These are phyloP conservation scores for Neurospora sp. DNA, from an alignment of 495 filamentous ascomycete genomes.

Conservation along the genomic window DNA sequence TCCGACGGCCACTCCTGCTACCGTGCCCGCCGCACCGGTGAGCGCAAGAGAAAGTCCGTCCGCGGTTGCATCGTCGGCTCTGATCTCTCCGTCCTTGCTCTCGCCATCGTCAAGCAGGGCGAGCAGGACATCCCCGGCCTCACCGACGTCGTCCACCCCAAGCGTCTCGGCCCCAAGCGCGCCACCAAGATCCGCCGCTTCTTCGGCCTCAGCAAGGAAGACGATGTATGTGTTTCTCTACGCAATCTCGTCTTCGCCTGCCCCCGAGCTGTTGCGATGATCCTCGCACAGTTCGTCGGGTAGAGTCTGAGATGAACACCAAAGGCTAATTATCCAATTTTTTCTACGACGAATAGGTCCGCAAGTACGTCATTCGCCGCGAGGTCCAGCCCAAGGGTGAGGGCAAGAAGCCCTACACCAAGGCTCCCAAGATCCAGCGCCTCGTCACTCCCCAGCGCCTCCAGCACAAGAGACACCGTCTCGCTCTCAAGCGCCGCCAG, in stretches of 20 bases:
- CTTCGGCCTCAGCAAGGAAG: conserved; percentile 98
- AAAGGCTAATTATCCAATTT: conserved; percentile 31
- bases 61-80: conserved; percentile 95
- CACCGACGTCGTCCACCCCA: conserved; percentile 93
- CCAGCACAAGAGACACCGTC: conserved; percentile 96
- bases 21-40: conserved; percentile 90
- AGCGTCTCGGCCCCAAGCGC: conserved; percentile 96
- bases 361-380: conserved; percentile 98
- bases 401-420: conserved; percentile 96
- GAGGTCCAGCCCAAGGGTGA: conserved; percentile 91
- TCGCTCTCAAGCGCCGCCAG: conserved; percentile 94
- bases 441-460: conserved; percentile 98
- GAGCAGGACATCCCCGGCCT: conserved; percentile 86
- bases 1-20: conserved; percentile 93
- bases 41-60: conserved; percentile 98
- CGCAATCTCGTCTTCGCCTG: conserved; percentile 47
- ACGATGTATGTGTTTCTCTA: conserved; percentile 72
- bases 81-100: conserved; percentile 87
- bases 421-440: conserved; percentile 98
- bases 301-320: conserved; percentile 40
- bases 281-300: conserved; percentile 35
- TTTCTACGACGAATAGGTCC: conserved; percentile 49
- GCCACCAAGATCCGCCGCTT: conserved; percentile 98
- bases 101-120: conserved; percentile 94
- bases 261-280: conserved; percentile 35